phyloP scores from a whole-genome alignment of 2,329 filamentous ascomycete genomes.

The Pseudogymnoascus destructans region DNA sequence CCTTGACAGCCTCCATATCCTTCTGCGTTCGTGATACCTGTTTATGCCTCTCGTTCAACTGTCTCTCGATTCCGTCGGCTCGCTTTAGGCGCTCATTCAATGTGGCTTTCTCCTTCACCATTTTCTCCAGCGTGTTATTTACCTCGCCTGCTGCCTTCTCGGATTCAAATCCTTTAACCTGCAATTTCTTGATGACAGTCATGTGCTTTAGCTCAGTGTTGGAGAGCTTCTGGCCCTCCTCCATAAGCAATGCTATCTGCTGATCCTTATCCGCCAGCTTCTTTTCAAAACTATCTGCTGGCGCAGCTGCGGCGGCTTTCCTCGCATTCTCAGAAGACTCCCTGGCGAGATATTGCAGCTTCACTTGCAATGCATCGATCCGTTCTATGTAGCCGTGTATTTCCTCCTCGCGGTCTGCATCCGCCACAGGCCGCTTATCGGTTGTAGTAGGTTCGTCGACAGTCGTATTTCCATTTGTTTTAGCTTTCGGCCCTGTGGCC shows the following conservation, averaged over 20 bases:
- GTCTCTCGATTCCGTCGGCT: conserved; percentile 42
- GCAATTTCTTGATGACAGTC: conserved; percentile 69
- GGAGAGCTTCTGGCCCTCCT: conserved; percentile 82
- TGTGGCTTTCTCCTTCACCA: conserved; percentile 36
- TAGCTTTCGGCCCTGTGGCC: background rate
- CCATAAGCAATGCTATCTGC: conserved; percentile 76
- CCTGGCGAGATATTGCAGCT: conserved; percentile 75
- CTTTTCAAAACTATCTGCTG: conserved; percentile 55
- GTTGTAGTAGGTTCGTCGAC: background rate
- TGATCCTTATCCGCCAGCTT: conserved; percentile 82
- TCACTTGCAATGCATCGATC: conserved; percentile 83
- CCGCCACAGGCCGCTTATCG: conserved; percentile 23
- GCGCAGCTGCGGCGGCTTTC: conserved; percentile 48
- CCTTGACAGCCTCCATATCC: conserved; percentile 47
- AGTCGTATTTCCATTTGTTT: background rate
- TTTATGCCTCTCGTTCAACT: conserved; percentile 40
- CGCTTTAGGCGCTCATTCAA: conserved; percentile 37
- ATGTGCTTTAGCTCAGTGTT: conserved; percentile 77
- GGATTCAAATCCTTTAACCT: conserved; percentile 48
- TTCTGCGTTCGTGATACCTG: conserved; percentile 37
- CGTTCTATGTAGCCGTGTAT: conserved; percentile 72
- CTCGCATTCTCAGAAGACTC: conserved; percentile 67
- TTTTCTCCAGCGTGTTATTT: conserved; percentile 45
- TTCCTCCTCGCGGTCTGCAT: conserved; percentile 59
- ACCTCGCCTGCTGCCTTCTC: conserved; percentile 52